Evolutionary conservation across 2,329 filamentous ascomycete species (phyloP), one percentile per base, ranked within the genome.

Genomic region (Metarhizium brunneum): DNA sequence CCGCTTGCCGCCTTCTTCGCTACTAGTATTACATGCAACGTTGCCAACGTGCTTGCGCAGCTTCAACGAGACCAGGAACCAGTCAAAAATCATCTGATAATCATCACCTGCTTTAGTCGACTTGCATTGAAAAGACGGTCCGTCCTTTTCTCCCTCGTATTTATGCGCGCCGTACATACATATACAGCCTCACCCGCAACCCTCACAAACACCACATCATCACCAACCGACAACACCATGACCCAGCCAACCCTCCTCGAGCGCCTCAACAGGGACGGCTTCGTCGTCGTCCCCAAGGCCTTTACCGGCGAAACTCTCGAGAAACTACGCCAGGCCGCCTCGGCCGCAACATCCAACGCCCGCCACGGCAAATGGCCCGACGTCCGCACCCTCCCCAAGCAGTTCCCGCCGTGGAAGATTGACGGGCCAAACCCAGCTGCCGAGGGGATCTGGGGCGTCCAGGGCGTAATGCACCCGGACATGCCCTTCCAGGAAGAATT

Each of bases 401-500:
- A 95, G 70, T 95, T 95, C 73, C 90, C 90, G 1, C 90, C 90
- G 0, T 95, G 90, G 90, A 75, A 80, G 5, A 75, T 76, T n/a
- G 74, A 76, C 53, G 73, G 51, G n/a, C 51, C 51, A 38, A 53
- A 53, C 42, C 51, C 51, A n/a, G 51, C 77, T 1, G 70, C 73
- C 2, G 69, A 77, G 51, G 89, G 88, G 14, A 95, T 95, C 69
- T 95, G 90, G 90, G 90, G 90, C 59, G 86, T 95, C 3, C 90
- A 95, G 75, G 88, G 91, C 69, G 78, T 95, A 2, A 76, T 95
- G 63, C 86, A 92, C 69, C 90, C 90, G 0, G 74, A 78, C 2
- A 81, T 92, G 62, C 79, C 83, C 0, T 78, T 81, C 54, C 76
- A 81, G 57, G 68, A 76, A 2, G 68, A 76, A 1, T 95, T 92